Conservation (phyloP, 768 basidiomycete species). For the Sutorius australiensis region DNA sequence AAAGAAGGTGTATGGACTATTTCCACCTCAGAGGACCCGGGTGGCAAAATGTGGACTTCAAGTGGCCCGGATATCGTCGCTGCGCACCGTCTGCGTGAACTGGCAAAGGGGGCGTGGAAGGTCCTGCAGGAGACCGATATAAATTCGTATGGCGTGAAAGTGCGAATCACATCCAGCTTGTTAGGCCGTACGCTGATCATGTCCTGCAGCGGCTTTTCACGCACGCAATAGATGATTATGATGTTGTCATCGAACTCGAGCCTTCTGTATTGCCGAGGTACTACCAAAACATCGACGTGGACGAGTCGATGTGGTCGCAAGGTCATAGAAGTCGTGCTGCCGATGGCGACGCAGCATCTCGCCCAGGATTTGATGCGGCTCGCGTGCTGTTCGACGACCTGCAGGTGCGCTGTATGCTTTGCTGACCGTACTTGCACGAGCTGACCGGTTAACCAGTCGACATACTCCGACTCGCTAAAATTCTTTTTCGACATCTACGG, state of each 20-base stretch:
- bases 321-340: conserved; percentile 21
- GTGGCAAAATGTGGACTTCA: conserved; percentile 75
- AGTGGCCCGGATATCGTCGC: conserved; percentile 64
- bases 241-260: conserved; percentile 77
- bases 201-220: conserved; percentile 68
- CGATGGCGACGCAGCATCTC: conserved; percentile 34
- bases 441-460: conserved; percentile 40
- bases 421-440: not conserved
- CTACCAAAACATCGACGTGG: conserved; percentile 60
- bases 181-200: not conserved
- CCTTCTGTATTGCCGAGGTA: conserved; percentile 64
- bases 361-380: conserved; percentile 82
- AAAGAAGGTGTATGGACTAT: conserved; percentile 66
- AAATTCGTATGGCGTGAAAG: conserved; percentile 56
- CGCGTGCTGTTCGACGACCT: conserved; percentile 64
- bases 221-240: conserved; percentile 82
- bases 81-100: conserved; percentile 63
- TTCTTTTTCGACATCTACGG: conserved; percentile 85
- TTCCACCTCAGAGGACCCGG: conserved; percentile 70
- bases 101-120: conserved; percentile 74
- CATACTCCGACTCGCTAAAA: conserved; percentile 72
- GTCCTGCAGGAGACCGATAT: conserved; percentile 51
- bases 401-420: conserved; percentile 46
- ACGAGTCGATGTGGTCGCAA: conserved; percentile 45
- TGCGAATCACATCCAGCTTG: conserved; percentile 29